Evolutionary conservation across 2,329 filamentous ascomycete species (phyloP), one percentile per base, ranked within the genome.

Genomic region (Colletotrichum liaoningense): DNA sequence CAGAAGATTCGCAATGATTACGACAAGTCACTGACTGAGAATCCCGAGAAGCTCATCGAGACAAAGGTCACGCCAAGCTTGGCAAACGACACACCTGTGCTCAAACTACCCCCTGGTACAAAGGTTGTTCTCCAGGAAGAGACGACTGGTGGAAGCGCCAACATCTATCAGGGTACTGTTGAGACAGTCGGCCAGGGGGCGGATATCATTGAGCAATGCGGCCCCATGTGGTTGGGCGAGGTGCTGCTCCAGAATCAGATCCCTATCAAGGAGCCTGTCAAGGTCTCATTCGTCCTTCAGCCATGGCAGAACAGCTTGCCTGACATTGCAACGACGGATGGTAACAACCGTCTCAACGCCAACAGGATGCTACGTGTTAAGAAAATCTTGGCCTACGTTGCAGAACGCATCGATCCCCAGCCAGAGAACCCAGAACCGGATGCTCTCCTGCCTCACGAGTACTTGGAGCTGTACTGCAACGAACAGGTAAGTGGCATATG

Each of bases 311-410:
- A 94, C 76, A 84, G 88, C 30, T 85, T 98, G 65, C 95, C 95
- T 0, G 89, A 88, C 67, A 93, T 98, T 63, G 90, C 93, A 38
- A 90, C 91, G 28, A 83, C 91, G 4, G 95, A 97, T 79, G 93
- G 93, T 65, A 97, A 96, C 81, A 96, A 95, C 76, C 92, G 97
- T 28, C 88, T 99, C 64, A 99, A 98, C 81, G 97, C 97, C 12
- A 99, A 98, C 80, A 91, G 96, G 68, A 98, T 99, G 97, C 88
- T 99, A 63, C 91, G 97, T 59, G 95, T 97, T 4, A 96, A 95
- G 85, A 99, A 99, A 86, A 97, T 99, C 26, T 85, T 98, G 71
- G 91, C 92, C 0, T 99, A 99, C 79, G 91, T 99, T 22, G 94
- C 95, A 1, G 97, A 99, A 83, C 90, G 95, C 67, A 96, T 99